These are phyloP conservation scores for Potentilla sterilis DNA, from an alignment of 306 rosid species.

Conservation along the genomic window DNA sequence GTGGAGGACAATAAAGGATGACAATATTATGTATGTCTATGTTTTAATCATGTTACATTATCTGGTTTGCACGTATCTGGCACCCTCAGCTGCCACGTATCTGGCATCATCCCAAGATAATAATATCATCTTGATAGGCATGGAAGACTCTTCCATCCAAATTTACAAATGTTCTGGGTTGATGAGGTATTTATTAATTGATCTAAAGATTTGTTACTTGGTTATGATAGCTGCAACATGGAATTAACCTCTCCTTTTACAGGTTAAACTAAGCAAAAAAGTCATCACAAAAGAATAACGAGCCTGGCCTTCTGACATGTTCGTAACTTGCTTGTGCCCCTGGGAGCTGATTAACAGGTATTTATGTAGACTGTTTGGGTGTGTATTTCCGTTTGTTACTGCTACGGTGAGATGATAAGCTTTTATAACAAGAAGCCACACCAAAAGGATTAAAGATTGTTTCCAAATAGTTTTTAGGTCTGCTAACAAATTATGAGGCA, in stretches of 20 bases:
- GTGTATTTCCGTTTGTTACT: background rate
- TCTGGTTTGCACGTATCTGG: slow-evolving; percentile 71
- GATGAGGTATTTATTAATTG: slow-evolving; percentile 65
- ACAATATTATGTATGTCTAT: background rate
- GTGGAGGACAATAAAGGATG: too few relatives aligned
- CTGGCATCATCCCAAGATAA: slow-evolving; percentile 99
- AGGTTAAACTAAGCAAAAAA: slow-evolving; percentile 92
- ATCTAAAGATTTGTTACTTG: slow-evolving; percentile 12
- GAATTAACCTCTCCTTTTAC: slow-evolving; percentile 26
- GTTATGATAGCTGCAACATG: slow-evolving; percentile 13
- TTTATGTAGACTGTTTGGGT: slow-evolving; percentile 18
- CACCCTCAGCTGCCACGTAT: slow-evolving; percentile 98
- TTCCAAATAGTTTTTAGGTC: slow-evolving; percentile 3
- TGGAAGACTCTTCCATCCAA: slow-evolving; percentile 96
- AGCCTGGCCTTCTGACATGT: slow-evolving; percentile 90
- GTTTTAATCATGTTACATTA: slow-evolving; percentile 23
- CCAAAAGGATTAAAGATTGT: slow-evolving; percentile 1
- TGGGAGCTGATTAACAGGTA: slow-evolving; percentile 99
- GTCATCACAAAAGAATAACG: slow-evolving; percentile 98
- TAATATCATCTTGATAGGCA: slow-evolving; percentile 96
- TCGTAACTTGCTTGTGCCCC: slow-evolving; percentile 90
- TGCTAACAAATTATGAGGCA: background rate
- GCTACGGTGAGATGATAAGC: background rate
- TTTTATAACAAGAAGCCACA: slow-evolving; percentile 3
- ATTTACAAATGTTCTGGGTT: slow-evolving; percentile 92